Percentiles rank a stretch among this genome's conserved stretches.
Evolutionary conservation across 202 grass and related monocot genomes (phyloP).

Genomic region (Digitaria exilis): DNA sequence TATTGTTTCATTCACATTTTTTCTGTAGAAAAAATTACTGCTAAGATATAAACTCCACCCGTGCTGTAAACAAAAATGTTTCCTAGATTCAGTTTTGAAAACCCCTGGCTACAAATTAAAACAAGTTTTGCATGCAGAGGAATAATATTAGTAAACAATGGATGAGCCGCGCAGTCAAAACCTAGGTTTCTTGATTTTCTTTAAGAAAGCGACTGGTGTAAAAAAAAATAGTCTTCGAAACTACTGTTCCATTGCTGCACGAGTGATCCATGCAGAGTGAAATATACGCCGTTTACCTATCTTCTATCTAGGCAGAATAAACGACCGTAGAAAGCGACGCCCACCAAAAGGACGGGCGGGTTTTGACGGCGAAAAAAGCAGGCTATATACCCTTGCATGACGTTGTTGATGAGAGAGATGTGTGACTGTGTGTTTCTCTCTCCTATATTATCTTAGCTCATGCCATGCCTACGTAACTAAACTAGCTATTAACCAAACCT

Average conservation of each 20-base stretch:
- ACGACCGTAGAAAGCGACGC: conserved; percentile 38
- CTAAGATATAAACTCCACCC: background rate
- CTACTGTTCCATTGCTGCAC: conserved; percentile 33
- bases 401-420: conserved; percentile 30
- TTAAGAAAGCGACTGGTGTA: background rate
- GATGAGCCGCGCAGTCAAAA: conserved; percentile 3
- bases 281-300: conserved; percentile 12
- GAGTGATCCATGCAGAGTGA: conserved; percentile 13
- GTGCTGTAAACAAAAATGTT: background rate
- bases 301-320: background rate
- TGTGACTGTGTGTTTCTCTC: background rate
- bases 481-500: background rate
- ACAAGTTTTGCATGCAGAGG: background rate
- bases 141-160: background rate
- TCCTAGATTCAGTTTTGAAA: background rate
- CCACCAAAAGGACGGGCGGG: conserved; percentile 15
- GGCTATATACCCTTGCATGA: conserved; percentile 40
- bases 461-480: conserved; percentile 5
- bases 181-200: background rate
- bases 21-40: background rate
- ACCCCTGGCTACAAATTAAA: background rate
- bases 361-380: conserved; percentile 5
- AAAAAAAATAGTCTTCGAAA: background rate
- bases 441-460: background rate
- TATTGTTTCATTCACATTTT: background rate